Conservation (phyloP, 192 early-diverging fungal species). For the Spizellomyces punctatus region DNA sequence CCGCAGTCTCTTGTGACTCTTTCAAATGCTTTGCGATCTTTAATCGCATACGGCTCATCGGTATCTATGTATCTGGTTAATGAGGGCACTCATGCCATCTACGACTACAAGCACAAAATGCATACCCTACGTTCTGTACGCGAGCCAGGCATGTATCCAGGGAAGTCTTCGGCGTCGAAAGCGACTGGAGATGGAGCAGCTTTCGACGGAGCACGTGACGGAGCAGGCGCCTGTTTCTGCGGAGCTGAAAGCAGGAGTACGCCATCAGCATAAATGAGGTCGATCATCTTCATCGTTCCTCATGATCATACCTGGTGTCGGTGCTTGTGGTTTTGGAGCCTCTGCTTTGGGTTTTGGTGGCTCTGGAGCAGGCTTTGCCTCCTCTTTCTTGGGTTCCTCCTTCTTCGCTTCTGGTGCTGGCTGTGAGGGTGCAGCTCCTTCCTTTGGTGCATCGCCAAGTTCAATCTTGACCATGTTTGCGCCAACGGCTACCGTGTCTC, state of each 20-base stretch:
- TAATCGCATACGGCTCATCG: slow-evolving; percentile 96
- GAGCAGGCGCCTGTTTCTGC: background rate
- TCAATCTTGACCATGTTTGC: slow-evolving; percentile 94
- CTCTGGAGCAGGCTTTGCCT: slow-evolving; percentile 29
- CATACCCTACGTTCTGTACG: slow-evolving; percentile 35
- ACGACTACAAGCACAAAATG: too few species aligned
- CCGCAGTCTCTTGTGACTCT: slow-evolving; percentile 95
- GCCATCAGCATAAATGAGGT: too few species aligned
- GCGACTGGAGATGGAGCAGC: background rate
- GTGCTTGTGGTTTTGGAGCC: slow-evolving; percentile 13
- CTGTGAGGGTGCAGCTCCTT: slow-evolving; percentile 23
- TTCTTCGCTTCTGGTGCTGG: slow-evolving; percentile 27
- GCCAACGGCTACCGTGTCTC: slow-evolving; percentile 87
- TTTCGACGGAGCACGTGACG: slow-evolving; percentile 8
- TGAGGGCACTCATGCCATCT: too few species aligned
- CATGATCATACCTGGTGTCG: too few species aligned
- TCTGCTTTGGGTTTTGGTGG: slow-evolving; percentile 35
- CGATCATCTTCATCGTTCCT: too few species aligned
- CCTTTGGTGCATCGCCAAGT: slow-evolving; percentile 64
- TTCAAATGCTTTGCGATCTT: slow-evolving; percentile 94
- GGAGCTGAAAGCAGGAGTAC: too few species aligned
- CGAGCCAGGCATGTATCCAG: slow-evolving; percentile 34
- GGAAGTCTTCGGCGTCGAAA: slow-evolving; percentile 30
- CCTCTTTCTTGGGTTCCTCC: slow-evolving; percentile 25
- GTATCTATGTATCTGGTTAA: too few species aligned